phyloP scores from a whole-genome alignment of 176 grass and related monocot species.

The barley (Hordeum vulgare) region MorexV3_pseudomolecules_assembly NC_058524.1:472194100-472194599 shows the following conservation, averaged over 20 bases:
- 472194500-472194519: slow-evolving; percentile 83
- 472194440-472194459: not conserved
- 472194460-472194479: slow-evolving; percentile 63
- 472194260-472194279: not conserved
- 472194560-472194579: slow-evolving; percentile 62
- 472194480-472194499: slow-evolving; percentile 84
- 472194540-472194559: slow-evolving; percentile 95
- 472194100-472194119: not conserved
- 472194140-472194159: not conserved
- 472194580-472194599: slow-evolving; percentile 76
- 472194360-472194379: slow-evolving; percentile 71
- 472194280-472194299: not conserved
- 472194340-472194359: slow-evolving; percentile 73
- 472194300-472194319: not conserved
- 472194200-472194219: not conserved
- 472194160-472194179: not conserved
- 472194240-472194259: not conserved
- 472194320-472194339: slow-evolving; percentile 34
- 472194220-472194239: not conserved
- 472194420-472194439: slow-evolving; percentile 22
- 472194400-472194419: slow-evolving; percentile 27
- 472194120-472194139: not conserved
- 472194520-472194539: slow-evolving; percentile 70
- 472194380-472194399: slow-evolving; percentile 85
- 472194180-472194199: not conserved